These are phyloP conservation scores for Mycena sp. DNA, from an alignment of 1,284 basidiomycete genomes.

Conservation along the genomic window DNA sequence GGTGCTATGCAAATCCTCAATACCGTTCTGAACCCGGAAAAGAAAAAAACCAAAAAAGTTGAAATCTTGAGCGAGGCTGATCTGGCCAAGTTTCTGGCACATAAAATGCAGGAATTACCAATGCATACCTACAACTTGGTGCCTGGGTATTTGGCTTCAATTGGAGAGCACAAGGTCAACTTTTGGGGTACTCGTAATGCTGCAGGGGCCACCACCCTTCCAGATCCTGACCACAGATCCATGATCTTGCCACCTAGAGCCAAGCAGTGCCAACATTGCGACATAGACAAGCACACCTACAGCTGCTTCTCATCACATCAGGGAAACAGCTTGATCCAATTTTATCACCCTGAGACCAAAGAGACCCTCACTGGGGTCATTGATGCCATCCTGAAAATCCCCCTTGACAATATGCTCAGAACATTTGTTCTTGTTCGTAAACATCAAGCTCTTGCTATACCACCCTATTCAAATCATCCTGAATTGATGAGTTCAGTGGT, in stretches of 20 bases:
- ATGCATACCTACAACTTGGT: not conserved
- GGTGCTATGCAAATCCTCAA: not conserved
- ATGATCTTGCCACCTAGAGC: slow-evolving; percentile 33
- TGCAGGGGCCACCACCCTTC: not conserved
- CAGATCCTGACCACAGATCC: no score
- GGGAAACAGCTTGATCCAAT: no score
- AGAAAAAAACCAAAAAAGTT: not conserved
- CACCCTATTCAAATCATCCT: slow-evolving; percentile 22
- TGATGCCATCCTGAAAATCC: slow-evolving; percentile 32
- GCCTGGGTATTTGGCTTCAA: not conserved
- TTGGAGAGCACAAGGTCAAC: slow-evolving; percentile 6
- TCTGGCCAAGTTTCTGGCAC: not conserved
- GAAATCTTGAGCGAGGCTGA: not conserved
- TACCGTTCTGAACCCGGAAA: not conserved
- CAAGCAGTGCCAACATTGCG: slow-evolving; percentile 18
- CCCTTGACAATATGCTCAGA: slow-evolving; percentile 28
- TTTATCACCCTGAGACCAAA: slow-evolving; percentile 24
- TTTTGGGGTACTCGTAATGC: slow-evolving; percentile 6
- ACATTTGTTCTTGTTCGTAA: slow-evolving; percentile 34
- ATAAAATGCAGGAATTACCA: not conserved
- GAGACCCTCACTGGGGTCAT: slow-evolving; percentile 31
- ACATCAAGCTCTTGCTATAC: slow-evolving; percentile 26
- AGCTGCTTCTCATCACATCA: slow-evolving; percentile 30
- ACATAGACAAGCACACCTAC: slow-evolving; percentile 26
- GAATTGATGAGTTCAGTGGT: slow-evolving; percentile 30